phyloP scores from a whole-genome alignment of 116 monocot genomes.

The Phalaenopsis hybrid region DNA sequence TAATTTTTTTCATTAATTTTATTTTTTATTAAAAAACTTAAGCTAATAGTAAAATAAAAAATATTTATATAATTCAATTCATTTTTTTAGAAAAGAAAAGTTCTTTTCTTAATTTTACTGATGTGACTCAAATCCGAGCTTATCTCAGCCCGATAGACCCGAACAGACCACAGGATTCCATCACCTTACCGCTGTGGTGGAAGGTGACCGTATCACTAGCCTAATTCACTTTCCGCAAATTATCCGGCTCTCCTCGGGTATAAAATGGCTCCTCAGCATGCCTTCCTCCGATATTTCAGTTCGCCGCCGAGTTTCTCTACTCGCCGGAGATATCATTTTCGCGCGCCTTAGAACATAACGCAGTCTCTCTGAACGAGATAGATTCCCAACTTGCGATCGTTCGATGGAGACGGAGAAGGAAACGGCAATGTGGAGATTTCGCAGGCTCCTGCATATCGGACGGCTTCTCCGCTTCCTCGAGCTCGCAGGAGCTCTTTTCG shows the following conservation, averaged over 20 bases:
- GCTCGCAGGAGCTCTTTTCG: not conserved
- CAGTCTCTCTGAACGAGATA: constrained; percentile 14
- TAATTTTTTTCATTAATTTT: too few species aligned
- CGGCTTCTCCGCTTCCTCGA: constrained; percentile 15
- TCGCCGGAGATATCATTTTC: constrained; percentile 3
- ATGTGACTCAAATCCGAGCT: too few species aligned
- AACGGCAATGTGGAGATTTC: not conserved
- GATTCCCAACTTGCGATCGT: constrained; percentile 10
- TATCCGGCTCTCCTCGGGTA: not conserved
- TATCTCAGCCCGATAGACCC: too few species aligned
- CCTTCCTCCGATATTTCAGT: too few species aligned
- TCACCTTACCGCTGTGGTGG: not conserved
- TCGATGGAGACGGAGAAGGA: constrained; percentile 10
- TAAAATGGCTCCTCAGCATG: not conserved
- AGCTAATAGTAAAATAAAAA: too few species aligned
- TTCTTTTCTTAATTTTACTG: too few species aligned
- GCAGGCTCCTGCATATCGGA: not conserved
- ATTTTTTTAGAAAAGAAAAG: too few species aligned
- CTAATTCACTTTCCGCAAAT: too few species aligned
- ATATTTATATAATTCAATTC: too few species aligned
- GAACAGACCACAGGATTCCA: too few species aligned
- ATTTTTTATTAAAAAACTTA: too few species aligned
- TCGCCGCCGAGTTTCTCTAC: too few species aligned
- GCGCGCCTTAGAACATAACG: constrained; percentile 8
- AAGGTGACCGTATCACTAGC: not conserved